Evolutionary conservation across 345 rosid genomes (phyloP).

Genomic region (Populus deltoides): DNA sequence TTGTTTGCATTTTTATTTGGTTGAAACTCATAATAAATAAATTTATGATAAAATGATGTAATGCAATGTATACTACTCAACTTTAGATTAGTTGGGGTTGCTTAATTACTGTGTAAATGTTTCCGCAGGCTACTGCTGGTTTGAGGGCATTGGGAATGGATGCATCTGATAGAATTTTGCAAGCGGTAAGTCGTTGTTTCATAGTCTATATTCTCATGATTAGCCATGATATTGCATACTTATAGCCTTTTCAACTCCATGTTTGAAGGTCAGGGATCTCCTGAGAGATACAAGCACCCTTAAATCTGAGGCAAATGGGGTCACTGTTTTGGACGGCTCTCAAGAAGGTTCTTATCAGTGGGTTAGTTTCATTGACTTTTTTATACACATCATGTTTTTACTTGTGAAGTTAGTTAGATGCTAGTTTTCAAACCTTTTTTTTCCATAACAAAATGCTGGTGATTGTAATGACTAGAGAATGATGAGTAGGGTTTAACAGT

Average conservation of each 20-base stretch:
- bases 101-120: conserved; percentile 11
- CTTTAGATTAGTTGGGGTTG: background rate
- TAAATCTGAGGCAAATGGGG: conserved; percentile 57
- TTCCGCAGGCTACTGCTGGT: conserved; percentile 87
- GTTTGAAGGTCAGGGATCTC: conserved; percentile 74
- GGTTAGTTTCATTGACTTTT: conserved; percentile 49
- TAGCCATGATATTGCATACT: background rate
- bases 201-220: conserved; percentile 10
- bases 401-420: background rate
- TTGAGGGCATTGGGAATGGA: conserved; percentile 78
- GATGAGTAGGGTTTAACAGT: background rate
- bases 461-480: background rate
- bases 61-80: background rate
- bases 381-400: background rate
- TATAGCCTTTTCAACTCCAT: conserved; percentile 16
- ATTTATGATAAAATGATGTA: background rate
- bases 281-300: conserved; percentile 73
- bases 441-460: background rate
- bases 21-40: background rate
- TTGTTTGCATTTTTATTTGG: background rate
- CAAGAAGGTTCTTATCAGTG: conserved; percentile 98
- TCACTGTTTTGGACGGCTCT: conserved; percentile 81
- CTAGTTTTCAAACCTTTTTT: background rate
- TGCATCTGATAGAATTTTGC: conserved; percentile 78
- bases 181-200: conserved; percentile 49